A percentile compares a stretch with the other conserved stretches of the same genome.
phyloP scores from a whole-genome alignment of 2,329 filamentous ascomycete species.

The Colletotrichum orchidophilum region DNA sequence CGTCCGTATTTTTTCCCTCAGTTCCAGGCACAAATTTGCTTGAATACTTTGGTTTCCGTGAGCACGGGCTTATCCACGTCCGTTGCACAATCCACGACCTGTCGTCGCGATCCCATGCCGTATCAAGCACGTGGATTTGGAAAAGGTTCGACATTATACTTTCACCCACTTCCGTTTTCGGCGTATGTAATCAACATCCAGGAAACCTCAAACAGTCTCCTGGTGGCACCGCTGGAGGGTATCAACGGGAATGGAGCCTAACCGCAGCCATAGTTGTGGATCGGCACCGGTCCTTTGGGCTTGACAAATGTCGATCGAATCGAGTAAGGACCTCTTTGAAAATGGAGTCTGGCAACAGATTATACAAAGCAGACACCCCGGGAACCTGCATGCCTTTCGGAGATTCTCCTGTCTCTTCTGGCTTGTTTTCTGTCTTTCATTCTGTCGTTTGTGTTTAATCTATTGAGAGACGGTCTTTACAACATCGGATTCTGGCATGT shows the following conservation, averaged over 20 bases:
- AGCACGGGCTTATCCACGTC: too few species aligned
- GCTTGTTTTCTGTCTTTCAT: not conserved
- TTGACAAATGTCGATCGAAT: not conserved
- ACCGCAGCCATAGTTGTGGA: not conserved
- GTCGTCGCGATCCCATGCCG: not conserved
- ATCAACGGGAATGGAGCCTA: slow-evolving; percentile 2
- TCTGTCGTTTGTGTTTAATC: not conserved
- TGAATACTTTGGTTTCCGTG: not conserved
- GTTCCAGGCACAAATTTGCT: not conserved
- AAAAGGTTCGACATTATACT: not conserved
- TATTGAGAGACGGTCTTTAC: not conserved
- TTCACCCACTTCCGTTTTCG: not conserved
- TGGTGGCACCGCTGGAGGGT: slow-evolving; percentile 2
- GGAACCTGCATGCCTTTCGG: not conserved
- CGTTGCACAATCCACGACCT: not conserved
- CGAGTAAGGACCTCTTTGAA: slow-evolving; percentile 15
- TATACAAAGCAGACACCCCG: not conserved
- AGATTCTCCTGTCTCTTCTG: not conserved
- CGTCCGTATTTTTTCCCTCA: not conserved
- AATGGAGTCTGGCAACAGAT: not conserved
- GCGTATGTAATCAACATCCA: not conserved
- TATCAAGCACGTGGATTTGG: not conserved
- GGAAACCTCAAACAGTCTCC: not conserved
- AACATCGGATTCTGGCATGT: not conserved
- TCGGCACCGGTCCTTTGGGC: not conserved